Base-by-base conservation (phyloP, 106 monocot species). In the Gastrodia elata region DNA sequence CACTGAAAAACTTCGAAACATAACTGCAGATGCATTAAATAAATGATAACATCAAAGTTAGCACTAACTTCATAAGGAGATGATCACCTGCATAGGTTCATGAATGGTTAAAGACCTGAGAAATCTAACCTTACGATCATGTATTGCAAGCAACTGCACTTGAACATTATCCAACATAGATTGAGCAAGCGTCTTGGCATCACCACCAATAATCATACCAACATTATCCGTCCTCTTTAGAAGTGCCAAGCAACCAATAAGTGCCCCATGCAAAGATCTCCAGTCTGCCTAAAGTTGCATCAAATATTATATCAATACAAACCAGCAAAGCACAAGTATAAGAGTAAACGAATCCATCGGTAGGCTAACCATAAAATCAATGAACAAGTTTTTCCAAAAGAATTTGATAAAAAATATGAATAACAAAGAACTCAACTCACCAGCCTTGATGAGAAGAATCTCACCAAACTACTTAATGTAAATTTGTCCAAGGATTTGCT, bases 171-270 rank as follows among this genome's bases (percentile, higher is more conserved):
- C 68, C 37, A 98, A 85, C 82, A 72, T 90, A 36, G 80, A 75
- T 44, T 87, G 22, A 71, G 85, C 79, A 73, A 98, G 84, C 70
- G 34, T 70, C 71, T 64, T 80, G 20, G 87, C 88, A 74, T 98
- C 93, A 74, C 20, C 79, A 27, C 55, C 81, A 49, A 73, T 35
- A 56, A 93, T 82, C 71, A 70, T 83, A 68, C 88, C 87, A 75
- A 77, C 74, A 78, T 59, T 74, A 44, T 64, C 73, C 75, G 83
- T 91, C 74, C 98, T 93, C 64, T 75, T 82, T 77, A 98, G 70
- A 75, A 98, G 75, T 68, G 93, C 83, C 68, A 86, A 75, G 83
- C 98, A 98, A 77, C 98, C 98, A 70, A 87, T 73, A 59, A 98
- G 91, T 59, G 88, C 86, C 39, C 98, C 98, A 74, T 38, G 88